Base-by-base conservation (phyloP, 2,329 filamentous ascomycete genomes). In the Penicillium sp. region DNA sequence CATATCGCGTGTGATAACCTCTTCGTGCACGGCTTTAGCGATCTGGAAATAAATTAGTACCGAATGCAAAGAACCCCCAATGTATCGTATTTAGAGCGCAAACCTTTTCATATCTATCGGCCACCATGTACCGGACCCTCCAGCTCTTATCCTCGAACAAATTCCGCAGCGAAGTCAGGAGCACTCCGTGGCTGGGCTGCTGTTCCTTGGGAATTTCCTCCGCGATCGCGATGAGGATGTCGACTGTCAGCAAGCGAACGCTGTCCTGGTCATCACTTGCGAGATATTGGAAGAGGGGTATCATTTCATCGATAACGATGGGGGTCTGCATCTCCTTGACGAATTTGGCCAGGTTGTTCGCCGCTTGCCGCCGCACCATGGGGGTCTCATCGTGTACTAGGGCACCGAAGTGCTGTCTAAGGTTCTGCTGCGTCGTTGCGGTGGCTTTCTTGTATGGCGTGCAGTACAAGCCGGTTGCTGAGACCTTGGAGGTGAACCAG, bases 401-500 rank as follows among this genome's bases (percentile, higher is more conserved):
- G 70, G 90, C 86, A 57, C 89, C 88, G 68, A 97, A 99, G 70
- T 97, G 91, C 76, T 93, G 88, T 70, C 94, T 86, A 56, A 99
- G 87, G 67, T 88, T 88, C 78, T 96, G 91, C 79, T 99, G 94
- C 64, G 92, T 86, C n/a, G 87, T 83, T 49, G 88, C 84, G 53
- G 91, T 89, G 57, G 94, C 91, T 81, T 95, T 96, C 69, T 87
- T 89, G 81, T 99, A 99, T 62, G 94, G 93, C 47, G 87, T 85
- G 73, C 90, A 94, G 81, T 93, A 99, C 60, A 99, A 88, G 60
- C 94, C 94, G 63, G 93, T 96, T 60, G 93, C 94, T 29, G 94
- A 99, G 63, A 99, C 94, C 80, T 97, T 99, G 63, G 94, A 97
- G 55, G 94, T 99, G 77, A 99, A 99, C 94, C 94, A 99, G 79